Evolutionary conservation across 176 grass and related monocot species (phyloP).

Genomic region (Oropetium thomaeum): DNA sequence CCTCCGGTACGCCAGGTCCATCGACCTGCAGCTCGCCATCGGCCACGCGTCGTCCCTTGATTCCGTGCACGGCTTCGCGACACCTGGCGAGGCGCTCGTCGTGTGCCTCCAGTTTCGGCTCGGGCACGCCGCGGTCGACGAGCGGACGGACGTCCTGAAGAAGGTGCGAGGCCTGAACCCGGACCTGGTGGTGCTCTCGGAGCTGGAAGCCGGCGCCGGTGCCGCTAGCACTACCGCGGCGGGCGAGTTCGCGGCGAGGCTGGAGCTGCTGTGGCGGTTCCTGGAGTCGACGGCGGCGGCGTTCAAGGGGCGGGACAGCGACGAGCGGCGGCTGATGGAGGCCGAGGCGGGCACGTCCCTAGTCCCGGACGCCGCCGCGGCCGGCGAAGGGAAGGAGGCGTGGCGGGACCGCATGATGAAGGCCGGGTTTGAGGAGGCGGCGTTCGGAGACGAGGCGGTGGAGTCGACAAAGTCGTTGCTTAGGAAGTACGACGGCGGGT

Average conservation of each 20-base stretch:
- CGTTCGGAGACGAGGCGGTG: constrained; percentile 72
- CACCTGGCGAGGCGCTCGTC: constrained; percentile 52
- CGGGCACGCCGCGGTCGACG: constrained; percentile 30
- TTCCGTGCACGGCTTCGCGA: not conserved
- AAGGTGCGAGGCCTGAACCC: constrained; percentile 58
- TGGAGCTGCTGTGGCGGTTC: constrained; percentile 79
- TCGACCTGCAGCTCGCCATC: constrained; percentile 70
- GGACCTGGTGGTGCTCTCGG: constrained; percentile 76
- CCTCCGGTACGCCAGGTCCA: constrained; percentile 84
- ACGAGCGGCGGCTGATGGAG: constrained; percentile 65
- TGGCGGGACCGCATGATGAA: constrained; percentile 76
- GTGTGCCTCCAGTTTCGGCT: constrained; percentile 84
- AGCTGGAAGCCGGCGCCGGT: constrained; percentile 46
- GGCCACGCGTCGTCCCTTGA: constrained; percentile 23
- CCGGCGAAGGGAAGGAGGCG: constrained; percentile 42
- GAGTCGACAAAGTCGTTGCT: constrained; percentile 65
- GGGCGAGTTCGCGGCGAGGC: constrained; percentile 46
- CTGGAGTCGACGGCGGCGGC: constrained; percentile 78
- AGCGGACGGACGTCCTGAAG: constrained; percentile 42
- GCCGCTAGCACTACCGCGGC: constrained; percentile 36
- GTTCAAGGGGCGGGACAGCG: constrained; percentile 78
- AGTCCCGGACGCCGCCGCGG: not conserved
- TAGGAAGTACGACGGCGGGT: constrained; percentile 83
- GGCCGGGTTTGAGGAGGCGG: constrained; percentile 58
- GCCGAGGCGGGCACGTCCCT: constrained; percentile 50